Conservation (phyloP, 768 basidiomycete species). For the Xerocomellus intermedius region DNA sequence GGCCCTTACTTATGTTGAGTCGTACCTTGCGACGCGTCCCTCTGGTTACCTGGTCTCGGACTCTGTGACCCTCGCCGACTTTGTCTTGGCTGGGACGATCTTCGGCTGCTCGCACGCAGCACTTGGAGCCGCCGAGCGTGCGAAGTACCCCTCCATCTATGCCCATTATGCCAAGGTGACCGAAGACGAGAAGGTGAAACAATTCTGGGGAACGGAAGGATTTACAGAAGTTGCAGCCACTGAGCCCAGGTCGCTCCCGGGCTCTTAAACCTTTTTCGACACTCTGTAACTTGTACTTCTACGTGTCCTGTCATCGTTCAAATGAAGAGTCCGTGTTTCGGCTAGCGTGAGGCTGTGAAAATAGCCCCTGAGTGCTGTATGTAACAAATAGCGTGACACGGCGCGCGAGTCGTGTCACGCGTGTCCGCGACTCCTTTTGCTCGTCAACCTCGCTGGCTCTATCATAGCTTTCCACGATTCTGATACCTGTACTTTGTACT, state of each 20-base stretch:
- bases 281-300: not conserved
- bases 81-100: conserved; percentile 6
- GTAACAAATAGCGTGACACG: conserved; percentile 1
- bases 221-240: conserved; percentile 6
- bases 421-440: not conserved
- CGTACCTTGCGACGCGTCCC: conserved; percentile 2
- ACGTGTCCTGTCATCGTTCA: not conserved
- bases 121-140: conserved; percentile 12
- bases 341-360: not conserved
- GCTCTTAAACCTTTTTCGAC: not conserved
- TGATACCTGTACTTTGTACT: not conserved
- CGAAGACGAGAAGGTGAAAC: conserved; percentile 7
- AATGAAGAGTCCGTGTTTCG: no score
- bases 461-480: no score
- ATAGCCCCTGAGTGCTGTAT: not conserved
- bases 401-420: not conserved
- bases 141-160: conserved; percentile 10
- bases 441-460: not conserved
- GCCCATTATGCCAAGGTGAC: conserved; percentile 20
- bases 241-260: not conserved
- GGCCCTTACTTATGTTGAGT: conserved; percentile 13
- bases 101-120: not conserved
- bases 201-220: conserved; percentile 3
- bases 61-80: conserved; percentile 19
- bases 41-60: conserved; percentile 18